A percentile compares a stretch with the other conserved stretches of the same genome.
phyloP scores from a whole-genome alignment of 257 asterid species.

The Solanum appendiculatum region DNA sequence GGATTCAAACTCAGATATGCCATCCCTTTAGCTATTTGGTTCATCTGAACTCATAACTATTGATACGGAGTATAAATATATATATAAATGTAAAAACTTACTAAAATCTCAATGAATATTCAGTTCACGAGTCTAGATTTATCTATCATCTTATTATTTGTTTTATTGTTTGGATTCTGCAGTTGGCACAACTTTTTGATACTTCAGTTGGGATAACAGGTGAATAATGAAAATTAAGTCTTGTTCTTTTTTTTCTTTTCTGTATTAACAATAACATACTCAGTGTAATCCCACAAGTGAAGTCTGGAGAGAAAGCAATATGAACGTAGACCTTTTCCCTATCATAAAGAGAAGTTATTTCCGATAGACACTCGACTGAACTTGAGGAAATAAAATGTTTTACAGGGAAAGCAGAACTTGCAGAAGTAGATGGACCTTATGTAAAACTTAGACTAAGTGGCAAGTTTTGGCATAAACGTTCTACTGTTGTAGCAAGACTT shows the following conservation, averaged over 20 bases:
- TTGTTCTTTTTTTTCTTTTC: neutral
- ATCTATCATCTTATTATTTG: neutral
- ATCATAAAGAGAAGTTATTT: neutral
- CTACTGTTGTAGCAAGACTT: constrained; percentile 61
- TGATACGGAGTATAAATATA: neutral
- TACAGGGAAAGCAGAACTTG: constrained; percentile 78
- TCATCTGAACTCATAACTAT: neutral
- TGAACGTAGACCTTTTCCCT: neutral
- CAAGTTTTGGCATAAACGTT: constrained; percentile 76
- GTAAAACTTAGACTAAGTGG: constrained; percentile 81
- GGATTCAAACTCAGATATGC: neutral
- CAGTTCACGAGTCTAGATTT: neutral
- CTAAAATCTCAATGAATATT: neutral
- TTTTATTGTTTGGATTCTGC: constrained; percentile 7
- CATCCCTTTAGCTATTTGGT: neutral
- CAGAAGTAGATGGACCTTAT: constrained; percentile 85
- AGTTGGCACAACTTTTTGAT: constrained; percentile 86
- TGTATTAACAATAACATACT: neutral
- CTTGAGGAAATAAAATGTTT: neutral
- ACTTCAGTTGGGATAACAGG: constrained; percentile 83
- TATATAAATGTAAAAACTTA: neutral
- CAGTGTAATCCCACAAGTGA: neutral
- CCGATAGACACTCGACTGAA: neutral
- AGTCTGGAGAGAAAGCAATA: neutral
- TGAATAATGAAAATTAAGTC: neutral